These are phyloP conservation scores for Neurospora sp. DNA, from an alignment of 495 filamentous ascomycete species.

Conservation along the genomic window DNA sequence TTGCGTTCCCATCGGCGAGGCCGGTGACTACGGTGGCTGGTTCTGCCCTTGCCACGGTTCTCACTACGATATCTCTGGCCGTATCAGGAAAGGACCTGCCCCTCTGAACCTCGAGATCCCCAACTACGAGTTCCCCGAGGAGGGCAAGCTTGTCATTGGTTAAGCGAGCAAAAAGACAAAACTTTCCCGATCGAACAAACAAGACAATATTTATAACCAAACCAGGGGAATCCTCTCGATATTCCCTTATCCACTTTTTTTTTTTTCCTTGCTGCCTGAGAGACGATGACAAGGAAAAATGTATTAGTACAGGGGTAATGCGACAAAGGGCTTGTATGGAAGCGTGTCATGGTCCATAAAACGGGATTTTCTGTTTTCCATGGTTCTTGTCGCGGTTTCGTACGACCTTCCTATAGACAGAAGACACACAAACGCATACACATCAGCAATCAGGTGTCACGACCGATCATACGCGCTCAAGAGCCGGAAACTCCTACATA, in stretches of 20 bases:
- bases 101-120: slow-evolving; percentile 97
- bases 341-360: neutral
- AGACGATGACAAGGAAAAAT: neutral
- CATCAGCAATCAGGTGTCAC: neutral
- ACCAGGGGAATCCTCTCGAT: neutral
- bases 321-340: slow-evolving; percentile 3
- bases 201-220: neutral
- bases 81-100: slow-evolving; percentile 89
- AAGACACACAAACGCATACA: slow-evolving; percentile 6
- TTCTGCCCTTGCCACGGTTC: slow-evolving; percentile 99
- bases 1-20: slow-evolving; percentile 97
- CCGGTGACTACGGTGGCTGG: slow-evolving; percentile 96
- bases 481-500: neutral
- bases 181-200: neutral
- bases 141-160: slow-evolving; percentile 71
- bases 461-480: neutral
- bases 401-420: neutral
- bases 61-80: slow-evolving; percentile 98
- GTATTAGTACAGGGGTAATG: slow-evolving; percentile 13
- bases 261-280: neutral
- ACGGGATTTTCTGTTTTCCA: neutral
- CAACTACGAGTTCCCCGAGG: slow-evolving; percentile 74
- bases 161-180: slow-evolving; percentile 29
- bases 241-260: neutral
- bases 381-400: neutral